phyloP scores from a whole-genome alignment of 441 rosid species.

The Aleurites moluccanus region DNA sequence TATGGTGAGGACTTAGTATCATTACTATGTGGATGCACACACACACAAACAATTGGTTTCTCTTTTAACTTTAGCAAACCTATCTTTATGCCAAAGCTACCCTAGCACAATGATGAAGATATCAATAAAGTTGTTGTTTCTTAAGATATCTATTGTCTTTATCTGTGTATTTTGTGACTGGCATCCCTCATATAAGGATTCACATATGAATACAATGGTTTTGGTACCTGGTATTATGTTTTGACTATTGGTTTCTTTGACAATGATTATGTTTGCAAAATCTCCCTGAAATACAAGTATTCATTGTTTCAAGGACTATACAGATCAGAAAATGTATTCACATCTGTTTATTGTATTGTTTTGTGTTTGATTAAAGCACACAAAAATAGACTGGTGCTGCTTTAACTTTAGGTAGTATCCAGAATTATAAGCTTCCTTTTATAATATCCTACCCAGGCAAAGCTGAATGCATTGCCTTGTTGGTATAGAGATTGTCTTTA shows the following conservation, averaged over 20 bases:
- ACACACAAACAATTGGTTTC: neutral
- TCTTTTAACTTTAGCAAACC: neutral
- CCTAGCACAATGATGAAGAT: neutral
- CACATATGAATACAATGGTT: neutral
- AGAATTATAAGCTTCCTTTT: neutral
- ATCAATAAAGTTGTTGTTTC: neutral
- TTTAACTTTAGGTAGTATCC: neutral
- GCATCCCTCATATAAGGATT: neutral
- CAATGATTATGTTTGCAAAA: neutral
- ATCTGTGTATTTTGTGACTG: neutral
- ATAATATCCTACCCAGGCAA: neutral
- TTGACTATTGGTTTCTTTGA: neutral
- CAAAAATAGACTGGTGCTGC: neutral
- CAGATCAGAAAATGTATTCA: neutral
- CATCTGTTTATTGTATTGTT: neutral
- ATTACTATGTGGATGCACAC: neutral
- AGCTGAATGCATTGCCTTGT: neutral
- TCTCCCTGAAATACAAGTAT: neutral
- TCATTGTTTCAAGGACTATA: neutral
- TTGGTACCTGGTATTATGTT: neutral
- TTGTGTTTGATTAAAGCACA: neutral
- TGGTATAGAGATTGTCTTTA: neutral
- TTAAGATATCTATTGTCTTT: neutral
- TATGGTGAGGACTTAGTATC: slow-evolving; percentile 50
- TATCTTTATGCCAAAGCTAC: neutral